These are phyloP conservation scores for Venturia carpophila DNA, from an alignment of 2,329 filamentous ascomycete genomes.

Conservation along the genomic window DNA sequence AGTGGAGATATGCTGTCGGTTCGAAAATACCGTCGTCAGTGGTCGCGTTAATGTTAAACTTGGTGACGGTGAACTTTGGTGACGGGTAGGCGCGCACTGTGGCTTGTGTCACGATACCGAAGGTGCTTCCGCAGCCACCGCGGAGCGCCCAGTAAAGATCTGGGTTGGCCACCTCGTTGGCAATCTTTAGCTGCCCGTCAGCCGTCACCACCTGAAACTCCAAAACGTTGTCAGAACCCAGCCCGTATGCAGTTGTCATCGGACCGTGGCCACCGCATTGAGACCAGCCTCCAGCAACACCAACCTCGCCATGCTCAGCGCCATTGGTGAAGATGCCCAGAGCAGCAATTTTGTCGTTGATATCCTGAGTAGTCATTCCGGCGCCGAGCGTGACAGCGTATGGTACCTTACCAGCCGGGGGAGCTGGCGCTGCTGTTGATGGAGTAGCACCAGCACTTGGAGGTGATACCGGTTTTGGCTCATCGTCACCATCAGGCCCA, in stretches of 20 bases:
- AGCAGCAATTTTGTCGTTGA: slow-evolving; percentile 15
- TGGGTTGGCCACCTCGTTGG: slow-evolving; percentile 28
- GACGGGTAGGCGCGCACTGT: slow-evolving; percentile 27
- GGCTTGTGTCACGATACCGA: slow-evolving; percentile 30
- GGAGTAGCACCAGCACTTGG: neutral
- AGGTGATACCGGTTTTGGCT: neutral
- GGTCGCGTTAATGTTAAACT: slow-evolving; percentile 15
- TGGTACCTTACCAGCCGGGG: neutral
- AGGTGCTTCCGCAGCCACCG: slow-evolving; percentile 24
- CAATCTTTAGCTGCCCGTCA: slow-evolving; percentile 29
- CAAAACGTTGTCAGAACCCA: slow-evolving; percentile 31
- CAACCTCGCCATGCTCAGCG: slow-evolving; percentile 24
- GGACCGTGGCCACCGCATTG: slow-evolving; percentile 39
- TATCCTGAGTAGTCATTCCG: slow-evolving; percentile 17
- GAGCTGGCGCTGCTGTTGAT: neutral
- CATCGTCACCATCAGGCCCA: neutral
- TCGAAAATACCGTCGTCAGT: neutral
- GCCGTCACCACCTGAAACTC: slow-evolving; percentile 34
- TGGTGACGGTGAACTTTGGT: slow-evolving; percentile 16
- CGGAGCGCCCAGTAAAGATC: slow-evolving; percentile 33
- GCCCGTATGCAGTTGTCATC: slow-evolving; percentile 31
- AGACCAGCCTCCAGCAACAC: slow-evolving; percentile 35
- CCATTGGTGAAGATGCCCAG: slow-evolving; percentile 16
- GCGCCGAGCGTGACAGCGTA: slow-evolving; percentile 17
- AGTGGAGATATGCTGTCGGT: slow-evolving; percentile 11